phyloP scores from a whole-genome alignment of 2,329 filamentous ascomycete species.

The Scedosporium dehoogii region DNA sequence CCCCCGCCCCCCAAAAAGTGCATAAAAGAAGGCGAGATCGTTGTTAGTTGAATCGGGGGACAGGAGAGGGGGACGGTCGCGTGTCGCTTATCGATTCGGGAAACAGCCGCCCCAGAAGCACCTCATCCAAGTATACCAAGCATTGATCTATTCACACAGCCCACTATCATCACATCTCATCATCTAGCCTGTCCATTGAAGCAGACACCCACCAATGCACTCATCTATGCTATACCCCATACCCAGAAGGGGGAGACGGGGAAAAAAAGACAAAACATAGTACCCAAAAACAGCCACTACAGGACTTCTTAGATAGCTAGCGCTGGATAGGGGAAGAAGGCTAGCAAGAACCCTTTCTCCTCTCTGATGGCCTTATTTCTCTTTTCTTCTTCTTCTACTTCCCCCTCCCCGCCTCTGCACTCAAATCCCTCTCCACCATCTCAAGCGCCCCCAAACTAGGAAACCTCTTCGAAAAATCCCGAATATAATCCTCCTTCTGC shows the following conservation, averaged over 20 bases:
- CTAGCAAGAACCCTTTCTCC: too few relatives aligned
- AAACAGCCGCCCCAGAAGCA: too few relatives aligned
- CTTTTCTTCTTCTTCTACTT: constrained; percentile 11
- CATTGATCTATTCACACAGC: background rate
- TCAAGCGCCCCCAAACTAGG: constrained; percentile 78
- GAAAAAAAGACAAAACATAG: background rate
- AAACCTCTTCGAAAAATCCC: constrained; percentile 73
- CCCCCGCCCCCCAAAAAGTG: background rate
- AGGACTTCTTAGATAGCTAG: background rate
- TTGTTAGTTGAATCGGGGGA: background rate
- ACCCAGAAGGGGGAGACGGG: background rate
- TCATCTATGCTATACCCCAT: background rate
- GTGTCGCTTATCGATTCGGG: too few relatives aligned
- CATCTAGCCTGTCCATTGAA: background rate
- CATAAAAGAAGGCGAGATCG: background rate
- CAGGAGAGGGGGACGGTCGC: too few relatives aligned
- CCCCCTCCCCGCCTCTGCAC: constrained; percentile 13
- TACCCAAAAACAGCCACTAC: too few relatives aligned
- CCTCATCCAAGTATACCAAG: background rate
- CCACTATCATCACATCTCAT: background rate
- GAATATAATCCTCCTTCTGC: constrained; percentile 56
- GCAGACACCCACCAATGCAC: background rate
- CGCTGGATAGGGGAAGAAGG: too few relatives aligned
- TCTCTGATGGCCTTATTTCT: constrained; percentile 14
- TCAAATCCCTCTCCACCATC: constrained; percentile 67